These are phyloP conservation scores for Amanita phalloides DNA, from an alignment of 768 basidiomycete genomes.

Conservation along the genomic window DNA sequence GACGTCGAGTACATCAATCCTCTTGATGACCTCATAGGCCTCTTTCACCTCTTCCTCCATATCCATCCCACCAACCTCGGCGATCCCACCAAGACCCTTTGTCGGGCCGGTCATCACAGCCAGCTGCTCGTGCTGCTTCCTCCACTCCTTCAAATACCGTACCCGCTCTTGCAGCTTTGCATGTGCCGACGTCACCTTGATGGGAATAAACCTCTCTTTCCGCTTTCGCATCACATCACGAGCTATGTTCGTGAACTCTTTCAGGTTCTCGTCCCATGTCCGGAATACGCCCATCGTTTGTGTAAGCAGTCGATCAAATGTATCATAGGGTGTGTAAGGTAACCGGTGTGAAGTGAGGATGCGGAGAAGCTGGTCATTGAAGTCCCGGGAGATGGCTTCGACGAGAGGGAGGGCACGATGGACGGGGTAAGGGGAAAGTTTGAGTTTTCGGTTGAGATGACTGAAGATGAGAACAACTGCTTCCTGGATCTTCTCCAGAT, in stretches of 20 bases:
- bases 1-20: constrained; percentile 93
- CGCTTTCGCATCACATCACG: constrained; percentile 89
- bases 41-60: constrained; percentile 98
- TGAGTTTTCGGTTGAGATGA: constrained; percentile 93
- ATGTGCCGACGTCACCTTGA: constrained; percentile 88
- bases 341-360: constrained; percentile 87
- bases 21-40: constrained; percentile 95
- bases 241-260: constrained; percentile 87
- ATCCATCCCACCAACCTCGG: constrained; percentile 83
- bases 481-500: constrained; percentile 92
- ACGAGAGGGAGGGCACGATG: constrained; percentile 92
- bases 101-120: constrained; percentile 96
- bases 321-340: constrained; percentile 88
- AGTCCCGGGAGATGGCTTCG: constrained; percentile 96
- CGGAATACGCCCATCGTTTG: constrained; percentile 72
- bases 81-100: constrained; percentile 55
- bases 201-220: constrained; percentile 89
- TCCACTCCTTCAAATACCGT: constrained; percentile 81
- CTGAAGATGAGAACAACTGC: constrained; percentile 78
- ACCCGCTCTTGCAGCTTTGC: constrained; percentile 83
- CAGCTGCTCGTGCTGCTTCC: constrained; percentile 95
- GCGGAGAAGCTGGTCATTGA: constrained; percentile 88
- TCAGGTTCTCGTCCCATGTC: constrained; percentile 84
- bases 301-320: constrained; percentile 78
- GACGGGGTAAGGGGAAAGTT: constrained; percentile 93